Conservation (phyloP, 306 rosid species). For the Hippophae gyantsensis region DNA sequence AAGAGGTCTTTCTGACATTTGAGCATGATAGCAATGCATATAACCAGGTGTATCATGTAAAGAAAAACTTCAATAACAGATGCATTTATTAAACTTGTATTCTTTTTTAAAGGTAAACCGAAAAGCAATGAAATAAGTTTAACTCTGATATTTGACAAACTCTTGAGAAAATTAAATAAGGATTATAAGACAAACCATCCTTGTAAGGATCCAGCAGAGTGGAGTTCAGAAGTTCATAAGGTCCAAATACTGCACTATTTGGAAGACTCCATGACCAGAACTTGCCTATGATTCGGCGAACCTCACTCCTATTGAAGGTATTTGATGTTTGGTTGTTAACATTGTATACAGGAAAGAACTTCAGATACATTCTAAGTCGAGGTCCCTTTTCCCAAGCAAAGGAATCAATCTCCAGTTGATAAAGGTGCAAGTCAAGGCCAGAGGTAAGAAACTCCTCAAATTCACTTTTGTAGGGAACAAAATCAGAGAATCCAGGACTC, state of each 20-base stretch:
- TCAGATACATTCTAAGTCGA: conserved; percentile 59
- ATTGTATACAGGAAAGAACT: conserved; percentile 50
- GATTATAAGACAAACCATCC: conserved; percentile 35
- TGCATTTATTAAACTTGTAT: no score
- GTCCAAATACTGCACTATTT: conserved; percentile 57
- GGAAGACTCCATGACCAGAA: conserved; percentile 48
- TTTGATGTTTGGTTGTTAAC: background rate
- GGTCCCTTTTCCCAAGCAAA: conserved; percentile 60
- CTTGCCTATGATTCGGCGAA: conserved; percentile 24
- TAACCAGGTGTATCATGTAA: no score
- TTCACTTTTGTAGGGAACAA: conserved; percentile 30
- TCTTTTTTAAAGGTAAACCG: background rate
- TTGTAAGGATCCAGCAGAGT: conserved; percentile 45
- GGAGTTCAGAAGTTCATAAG: conserved; percentile 75
- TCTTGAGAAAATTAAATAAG: conserved; percentile 12
- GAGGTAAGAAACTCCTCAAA: conserved; percentile 39
- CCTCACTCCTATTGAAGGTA: conserved; percentile 44
- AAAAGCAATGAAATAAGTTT: background rate
- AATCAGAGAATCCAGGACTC: conserved; percentile 79
- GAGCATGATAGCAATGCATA: no score
- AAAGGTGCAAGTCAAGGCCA: conserved; percentile 27
- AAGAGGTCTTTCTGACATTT: no score
- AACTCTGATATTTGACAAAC: conserved; percentile 6
- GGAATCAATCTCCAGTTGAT: conserved; percentile 46
- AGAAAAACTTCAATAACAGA: no score